phyloP scores from a whole-genome alignment of 108 stramenopile genomes.

The Hondaea fermentalgiana region DNA sequence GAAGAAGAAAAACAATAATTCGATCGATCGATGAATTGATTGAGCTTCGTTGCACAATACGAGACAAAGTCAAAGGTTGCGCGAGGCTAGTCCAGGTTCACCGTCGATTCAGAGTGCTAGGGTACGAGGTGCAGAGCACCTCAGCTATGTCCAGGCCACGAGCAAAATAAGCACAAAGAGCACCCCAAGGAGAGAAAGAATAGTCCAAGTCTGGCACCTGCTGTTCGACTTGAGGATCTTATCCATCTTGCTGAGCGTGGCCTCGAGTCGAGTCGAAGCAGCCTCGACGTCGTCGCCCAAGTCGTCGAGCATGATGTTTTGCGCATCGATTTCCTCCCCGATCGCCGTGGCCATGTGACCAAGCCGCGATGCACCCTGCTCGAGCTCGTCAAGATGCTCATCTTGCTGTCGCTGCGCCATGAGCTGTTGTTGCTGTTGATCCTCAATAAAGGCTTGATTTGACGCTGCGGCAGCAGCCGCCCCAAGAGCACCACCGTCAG shows the following conservation, averaged over 20 bases:
- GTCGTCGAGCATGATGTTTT: slow-evolving; percentile 7
- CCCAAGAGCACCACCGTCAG: neutral
- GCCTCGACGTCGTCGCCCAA: neutral
- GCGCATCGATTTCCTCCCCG: neutral
- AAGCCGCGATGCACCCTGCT: neutral
- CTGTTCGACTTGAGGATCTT: neutral
- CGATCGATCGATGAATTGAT: no score
- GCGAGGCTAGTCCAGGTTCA: no score
- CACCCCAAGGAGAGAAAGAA: neutral
- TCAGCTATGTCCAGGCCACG: neutral
- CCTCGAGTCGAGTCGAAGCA: neutral
- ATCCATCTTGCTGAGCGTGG: neutral
- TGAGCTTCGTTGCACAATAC: no score
- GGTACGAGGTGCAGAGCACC: neutral
- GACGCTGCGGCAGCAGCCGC: neutral
- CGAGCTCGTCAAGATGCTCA: slow-evolving; percentile 13
- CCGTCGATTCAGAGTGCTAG: no score
- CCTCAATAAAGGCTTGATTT: neutral
- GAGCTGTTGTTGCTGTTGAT: slow-evolving; percentile 2
- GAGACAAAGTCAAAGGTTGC: no score
- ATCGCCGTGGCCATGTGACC: slow-evolving; percentile 21
- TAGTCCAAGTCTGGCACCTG: neutral
- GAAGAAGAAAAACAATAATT: no score
- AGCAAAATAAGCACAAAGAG: neutral
- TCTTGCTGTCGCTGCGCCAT: neutral